Conservation (phyloP, 495 filamentous ascomycete species). For the Schizothecium vesticola region DNA sequence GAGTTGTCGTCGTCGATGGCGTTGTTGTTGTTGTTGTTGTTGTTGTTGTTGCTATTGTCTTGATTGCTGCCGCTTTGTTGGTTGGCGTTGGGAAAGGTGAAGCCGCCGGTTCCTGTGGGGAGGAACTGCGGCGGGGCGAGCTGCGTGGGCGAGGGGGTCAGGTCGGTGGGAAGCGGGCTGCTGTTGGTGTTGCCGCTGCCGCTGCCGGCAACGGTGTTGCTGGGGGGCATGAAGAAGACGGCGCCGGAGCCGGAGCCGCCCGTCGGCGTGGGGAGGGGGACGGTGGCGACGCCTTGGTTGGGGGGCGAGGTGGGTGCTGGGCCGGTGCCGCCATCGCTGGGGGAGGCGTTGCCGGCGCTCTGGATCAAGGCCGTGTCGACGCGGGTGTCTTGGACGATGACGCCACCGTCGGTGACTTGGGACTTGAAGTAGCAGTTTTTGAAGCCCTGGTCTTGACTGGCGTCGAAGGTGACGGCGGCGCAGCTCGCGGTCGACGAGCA, state of each 20-base stretch:
- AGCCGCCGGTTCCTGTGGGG: not conserved
- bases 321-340: not conserved
- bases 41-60: not conserved
- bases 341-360: conserved; percentile 1
- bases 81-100: conserved; percentile 2
- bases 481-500: conserved; percentile 26
- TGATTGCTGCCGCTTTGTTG: not conserved
- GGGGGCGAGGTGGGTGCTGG: not conserved
- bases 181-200: not conserved
- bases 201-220: not conserved
- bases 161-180: not conserved
- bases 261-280: conserved; percentile 12
- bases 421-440: conserved; percentile 38
- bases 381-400: conserved; percentile 15
- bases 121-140: not conserved
- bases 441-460: conserved; percentile 27
- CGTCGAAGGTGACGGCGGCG: conserved; percentile 27
- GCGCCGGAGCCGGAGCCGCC: conserved; percentile 4
- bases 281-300: conserved; percentile 13
- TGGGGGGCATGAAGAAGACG: conserved; percentile 22
- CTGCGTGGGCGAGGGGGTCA: not conserved
- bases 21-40: not conserved
- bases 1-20: not conserved
- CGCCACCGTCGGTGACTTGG: conserved; percentile 8
- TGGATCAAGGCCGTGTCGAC: conserved; percentile 28